These are phyloP conservation scores for Logfia minima DNA, from an alignment of 129 eudicot species.

Conservation along the genomic window DNA sequence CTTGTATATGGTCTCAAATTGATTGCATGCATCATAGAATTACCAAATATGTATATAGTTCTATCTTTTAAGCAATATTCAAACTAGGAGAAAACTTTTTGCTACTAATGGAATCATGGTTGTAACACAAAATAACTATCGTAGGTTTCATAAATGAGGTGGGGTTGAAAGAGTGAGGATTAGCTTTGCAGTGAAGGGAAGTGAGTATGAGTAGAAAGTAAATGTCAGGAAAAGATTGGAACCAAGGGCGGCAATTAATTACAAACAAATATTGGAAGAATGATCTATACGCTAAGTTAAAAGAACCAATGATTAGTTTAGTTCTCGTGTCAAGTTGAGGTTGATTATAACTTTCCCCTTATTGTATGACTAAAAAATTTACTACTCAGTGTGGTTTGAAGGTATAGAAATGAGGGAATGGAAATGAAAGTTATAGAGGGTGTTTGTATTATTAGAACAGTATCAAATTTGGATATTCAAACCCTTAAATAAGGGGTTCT, in stretches of 20 bases:
- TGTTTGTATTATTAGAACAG: no score
- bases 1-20: not conserved
- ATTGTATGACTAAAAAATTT: no score
- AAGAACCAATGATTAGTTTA: slow-evolving; percentile 18
- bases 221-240: slow-evolving; percentile 1
- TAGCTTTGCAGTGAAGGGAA: slow-evolving; percentile 64
- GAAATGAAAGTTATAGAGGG: no score
- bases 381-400: no score
- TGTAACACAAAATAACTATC: not conserved
- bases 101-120: not conserved
- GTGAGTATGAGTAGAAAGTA: slow-evolving; percentile 18
- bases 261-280: slow-evolving; percentile 42
- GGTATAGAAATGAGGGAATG: no score
- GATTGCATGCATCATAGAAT: not conserved
- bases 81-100: not conserved
- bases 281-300: slow-evolving; percentile 49
- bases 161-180: slow-evolving; percentile 2
- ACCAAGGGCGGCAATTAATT: slow-evolving; percentile 25
- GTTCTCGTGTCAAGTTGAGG: not conserved
- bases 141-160: not conserved
- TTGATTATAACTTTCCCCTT: not conserved
- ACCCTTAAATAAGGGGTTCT: no score
- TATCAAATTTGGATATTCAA: no score
- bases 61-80: not conserved
- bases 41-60: no score